A percentile compares a stretch with the other conserved stretches of the same genome.
phyloP scores from a whole-genome alignment of 306 rosid species.

The Cicer judaicum region DNA sequence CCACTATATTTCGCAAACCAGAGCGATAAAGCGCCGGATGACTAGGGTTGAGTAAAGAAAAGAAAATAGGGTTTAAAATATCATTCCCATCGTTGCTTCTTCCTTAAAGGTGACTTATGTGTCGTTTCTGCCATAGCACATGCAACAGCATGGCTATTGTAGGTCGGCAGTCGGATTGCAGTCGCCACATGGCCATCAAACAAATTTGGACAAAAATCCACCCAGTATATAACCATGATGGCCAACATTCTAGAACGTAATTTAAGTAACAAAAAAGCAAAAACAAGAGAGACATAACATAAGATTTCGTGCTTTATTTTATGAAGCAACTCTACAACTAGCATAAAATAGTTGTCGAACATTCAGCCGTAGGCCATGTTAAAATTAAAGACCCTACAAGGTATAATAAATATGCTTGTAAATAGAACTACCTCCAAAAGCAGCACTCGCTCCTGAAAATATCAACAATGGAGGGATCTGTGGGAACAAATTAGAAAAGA shows the following conservation, averaged over 20 bases:
- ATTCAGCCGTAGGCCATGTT: not conserved
- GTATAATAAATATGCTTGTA: conserved; percentile 8
- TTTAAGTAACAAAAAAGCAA: not conserved
- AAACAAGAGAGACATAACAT: not conserved
- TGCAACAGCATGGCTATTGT: not conserved
- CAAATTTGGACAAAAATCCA: not conserved
- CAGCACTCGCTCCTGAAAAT: conserved; percentile 78
- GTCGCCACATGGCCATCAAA: not conserved
- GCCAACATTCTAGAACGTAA: not conserved
- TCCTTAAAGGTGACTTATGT: not conserved
- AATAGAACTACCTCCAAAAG: conserved; percentile 75
- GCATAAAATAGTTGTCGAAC: conserved; percentile 10
- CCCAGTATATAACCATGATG: not conserved
- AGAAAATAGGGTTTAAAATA: not conserved
- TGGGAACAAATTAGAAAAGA: conserved; percentile 26
- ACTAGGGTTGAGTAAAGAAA: not conserved
- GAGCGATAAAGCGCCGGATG: not conserved
- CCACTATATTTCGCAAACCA: not conserved
- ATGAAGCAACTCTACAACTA: conserved; percentile 1
- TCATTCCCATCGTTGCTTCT: not conserved
- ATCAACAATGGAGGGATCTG: conserved; percentile 88
- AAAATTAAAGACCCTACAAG: conserved; percentile 6
- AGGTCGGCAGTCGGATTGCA: not conserved
- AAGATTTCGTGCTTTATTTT: conserved; percentile 6
- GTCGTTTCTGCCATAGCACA: not conserved